Evolutionary conservation across 2,329 filamentous ascomycete species (phyloP).

Genomic region (Ascosphaera apis): DNA sequence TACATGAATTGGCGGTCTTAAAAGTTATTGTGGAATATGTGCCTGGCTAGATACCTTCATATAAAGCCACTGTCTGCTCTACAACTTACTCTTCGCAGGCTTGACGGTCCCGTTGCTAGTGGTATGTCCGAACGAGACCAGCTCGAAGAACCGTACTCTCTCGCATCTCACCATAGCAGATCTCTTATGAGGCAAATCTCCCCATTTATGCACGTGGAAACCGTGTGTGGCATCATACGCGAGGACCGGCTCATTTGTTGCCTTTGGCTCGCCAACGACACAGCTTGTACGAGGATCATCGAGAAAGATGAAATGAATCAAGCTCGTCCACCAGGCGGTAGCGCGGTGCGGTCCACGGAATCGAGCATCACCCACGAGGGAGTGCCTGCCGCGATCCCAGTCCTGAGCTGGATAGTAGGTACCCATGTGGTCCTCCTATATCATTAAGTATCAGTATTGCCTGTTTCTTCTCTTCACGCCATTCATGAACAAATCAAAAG

Average conservation of each 20-base stretch:
- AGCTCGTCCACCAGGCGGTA: slow-evolving; percentile 33
- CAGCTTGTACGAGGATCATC: slow-evolving; percentile 32
- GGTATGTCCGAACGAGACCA: slow-evolving; percentile 21
- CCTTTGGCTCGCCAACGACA: slow-evolving; percentile 43
- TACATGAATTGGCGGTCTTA: too few relatives aligned
- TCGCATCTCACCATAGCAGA: slow-evolving; percentile 43
- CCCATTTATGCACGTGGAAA: slow-evolving; percentile 47
- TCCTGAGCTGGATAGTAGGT: slow-evolving; percentile 32
- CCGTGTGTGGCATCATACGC: slow-evolving; percentile 55
- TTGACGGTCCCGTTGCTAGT: slow-evolving; percentile 8
- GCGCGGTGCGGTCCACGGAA: slow-evolving; percentile 33
- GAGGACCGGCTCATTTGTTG: slow-evolving; percentile 44
- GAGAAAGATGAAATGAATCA: slow-evolving; percentile 36
- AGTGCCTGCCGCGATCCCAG: slow-evolving; percentile 37
- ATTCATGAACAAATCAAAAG: neutral
- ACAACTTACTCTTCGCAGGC: slow-evolving; percentile 8
- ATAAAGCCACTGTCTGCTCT: too few relatives aligned
- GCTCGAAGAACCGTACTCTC: slow-evolving; percentile 46
- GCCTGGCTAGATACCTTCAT: too few relatives aligned
- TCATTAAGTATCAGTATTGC: neutral
- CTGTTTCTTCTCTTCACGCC: neutral
- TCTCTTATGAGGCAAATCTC: slow-evolving; percentile 50
- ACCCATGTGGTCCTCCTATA: slow-evolving; percentile 34
- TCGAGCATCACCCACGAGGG: slow-evolving; percentile 31
- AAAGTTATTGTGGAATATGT: too few relatives aligned